These are phyloP conservation scores for Apiotrichum gamsii DNA, from an alignment of 1,284 basidiomycete genomes.

Conservation along the genomic window DNA sequence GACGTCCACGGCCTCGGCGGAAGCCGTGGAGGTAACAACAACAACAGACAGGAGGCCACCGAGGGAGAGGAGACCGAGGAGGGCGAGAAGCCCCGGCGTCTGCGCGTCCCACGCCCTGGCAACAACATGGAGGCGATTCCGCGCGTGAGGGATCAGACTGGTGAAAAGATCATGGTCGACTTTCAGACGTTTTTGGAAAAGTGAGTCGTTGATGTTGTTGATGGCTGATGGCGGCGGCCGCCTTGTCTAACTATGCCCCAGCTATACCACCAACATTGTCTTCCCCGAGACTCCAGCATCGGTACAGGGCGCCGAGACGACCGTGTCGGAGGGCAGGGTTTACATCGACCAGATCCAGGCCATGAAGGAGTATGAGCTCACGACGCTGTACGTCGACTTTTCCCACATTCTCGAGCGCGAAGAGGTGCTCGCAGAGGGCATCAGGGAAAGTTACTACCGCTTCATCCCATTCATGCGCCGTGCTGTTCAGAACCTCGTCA, in stretches of 20 bases:
- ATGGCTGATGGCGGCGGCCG: no score
- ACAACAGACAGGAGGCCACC: no score
- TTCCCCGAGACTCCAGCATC: slow-evolving; percentile 68
- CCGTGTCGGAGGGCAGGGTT: slow-evolving; percentile 49
- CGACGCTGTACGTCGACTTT: slow-evolving; percentile 94
- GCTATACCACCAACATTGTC: slow-evolving; percentile 72
- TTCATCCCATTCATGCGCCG: slow-evolving; percentile 91
- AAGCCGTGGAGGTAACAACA: slow-evolving; percentile 12
- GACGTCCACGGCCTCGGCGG: slow-evolving; percentile 41
- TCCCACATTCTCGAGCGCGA: slow-evolving; percentile 82
- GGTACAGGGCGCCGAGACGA: slow-evolving; percentile 52
- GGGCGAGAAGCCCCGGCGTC: no score
- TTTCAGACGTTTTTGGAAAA: slow-evolving; percentile 86
- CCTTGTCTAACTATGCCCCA: slow-evolving; percentile 42
- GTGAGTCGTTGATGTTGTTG: slow-evolving; percentile 50
- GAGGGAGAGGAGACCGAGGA: neutral
- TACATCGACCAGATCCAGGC: slow-evolving; percentile 89
- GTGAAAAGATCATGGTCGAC: slow-evolving; percentile 83
- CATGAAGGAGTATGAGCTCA: slow-evolving; percentile 86
- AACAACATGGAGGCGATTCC: slow-evolving; percentile 60
- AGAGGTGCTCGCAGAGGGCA: slow-evolving; percentile 80
- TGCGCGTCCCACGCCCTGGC: no score
- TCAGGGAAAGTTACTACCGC: slow-evolving; percentile 91
- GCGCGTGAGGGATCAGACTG: slow-evolving; percentile 82
- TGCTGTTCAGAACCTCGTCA: slow-evolving; percentile 81